Evolutionary conservation across 2,329 filamentous ascomycete genomes (phyloP).

Genomic region (Gaeumannomyces sp.): DNA sequence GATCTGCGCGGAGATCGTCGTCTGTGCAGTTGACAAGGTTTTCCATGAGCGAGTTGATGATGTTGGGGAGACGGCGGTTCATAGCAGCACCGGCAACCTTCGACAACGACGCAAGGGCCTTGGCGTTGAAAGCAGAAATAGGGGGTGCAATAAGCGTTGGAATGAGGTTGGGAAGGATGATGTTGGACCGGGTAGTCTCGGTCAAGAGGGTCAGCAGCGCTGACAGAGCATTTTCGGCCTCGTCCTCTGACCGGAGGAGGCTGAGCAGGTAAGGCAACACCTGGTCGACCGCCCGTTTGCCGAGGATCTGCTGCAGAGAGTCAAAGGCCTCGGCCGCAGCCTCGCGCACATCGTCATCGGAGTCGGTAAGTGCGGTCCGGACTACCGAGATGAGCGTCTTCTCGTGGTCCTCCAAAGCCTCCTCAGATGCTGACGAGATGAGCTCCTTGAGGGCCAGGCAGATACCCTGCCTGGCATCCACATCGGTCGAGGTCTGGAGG

Average conservation of each 20-base stretch:
- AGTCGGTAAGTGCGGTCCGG: conserved; percentile 84
- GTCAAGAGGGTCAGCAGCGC: conserved; percentile 91
- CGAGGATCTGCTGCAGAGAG: conserved; percentile 84
- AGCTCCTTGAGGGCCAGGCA: conserved; percentile 93
- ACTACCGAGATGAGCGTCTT: conserved; percentile 93
- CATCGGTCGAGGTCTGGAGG: conserved; percentile 78
- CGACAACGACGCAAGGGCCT: conserved; percentile 84
- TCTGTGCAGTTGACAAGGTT: conserved; percentile 77
- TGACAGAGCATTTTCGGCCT: conserved; percentile 86
- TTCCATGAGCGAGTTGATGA: conserved; percentile 91
- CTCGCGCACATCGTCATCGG: conserved; percentile 83
- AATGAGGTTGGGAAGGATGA: conserved; percentile 92
- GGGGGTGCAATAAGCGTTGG: conserved; percentile 86
- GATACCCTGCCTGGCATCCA: conserved; percentile 92
- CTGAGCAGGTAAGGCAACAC: conserved; percentile 88
- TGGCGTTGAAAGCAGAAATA: conserved; percentile 91
- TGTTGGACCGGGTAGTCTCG: conserved; percentile 87
- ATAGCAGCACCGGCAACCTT: conserved; percentile 86
- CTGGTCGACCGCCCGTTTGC: conserved; percentile 91
- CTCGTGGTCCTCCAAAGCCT: conserved; percentile 89
- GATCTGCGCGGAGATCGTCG: conserved; percentile 63
- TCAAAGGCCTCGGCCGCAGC: conserved; percentile 97
- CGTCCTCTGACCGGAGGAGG: conserved; percentile 76
- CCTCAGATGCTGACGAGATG: conserved; percentile 79
- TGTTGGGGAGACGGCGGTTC: conserved; percentile 81